A percentile compares a stretch with the other conserved stretches of the same genome.
Conservation (phyloP, 2,329 filamentous ascomycete species). For the Fusarium newnesense region DNA sequence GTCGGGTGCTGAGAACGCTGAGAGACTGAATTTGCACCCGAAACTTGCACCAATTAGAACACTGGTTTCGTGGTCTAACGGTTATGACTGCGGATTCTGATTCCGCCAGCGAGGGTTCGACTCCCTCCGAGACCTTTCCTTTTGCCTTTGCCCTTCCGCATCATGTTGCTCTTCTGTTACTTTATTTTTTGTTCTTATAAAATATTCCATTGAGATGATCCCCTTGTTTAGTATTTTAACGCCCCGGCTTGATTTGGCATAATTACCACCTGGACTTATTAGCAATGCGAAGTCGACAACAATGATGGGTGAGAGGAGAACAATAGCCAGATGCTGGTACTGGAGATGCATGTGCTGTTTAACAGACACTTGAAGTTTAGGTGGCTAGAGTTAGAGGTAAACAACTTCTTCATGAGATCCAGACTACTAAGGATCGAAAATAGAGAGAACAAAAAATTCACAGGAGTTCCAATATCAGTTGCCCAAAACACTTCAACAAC, state of each 20-base stretch:
- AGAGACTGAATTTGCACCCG: accelerated
- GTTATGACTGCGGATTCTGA: conserved; percentile 4
- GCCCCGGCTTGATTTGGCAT: not conserved
- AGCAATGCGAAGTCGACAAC: not conserved
- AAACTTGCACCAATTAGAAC: not conserved
- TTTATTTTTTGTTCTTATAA: accelerated
- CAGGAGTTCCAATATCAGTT: accelerated
- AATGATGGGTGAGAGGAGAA: not conserved
- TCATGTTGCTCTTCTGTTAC: accelerated
- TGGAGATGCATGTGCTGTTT: too few relatives aligned
- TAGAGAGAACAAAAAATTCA: not conserved
- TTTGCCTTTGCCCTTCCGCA: not conserved
- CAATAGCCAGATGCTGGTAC: too few relatives aligned
- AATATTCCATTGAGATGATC: accelerated
- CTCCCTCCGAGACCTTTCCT: not conserved
- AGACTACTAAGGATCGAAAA: not conserved
- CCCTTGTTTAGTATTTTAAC: accelerated
- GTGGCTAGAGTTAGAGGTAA: too few relatives aligned
- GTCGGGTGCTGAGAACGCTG: accelerated
- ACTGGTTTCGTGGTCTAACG: not conserved
- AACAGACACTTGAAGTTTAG: too few relatives aligned
- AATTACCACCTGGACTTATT: not conserved
- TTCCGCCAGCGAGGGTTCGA: conserved; percentile 3
- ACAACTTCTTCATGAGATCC: not conserved
- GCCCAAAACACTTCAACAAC: accelerated